These are phyloP conservation scores for Boehmeria nivea DNA, from an alignment of 306 rosid genomes.

Conservation along the genomic window DNA sequence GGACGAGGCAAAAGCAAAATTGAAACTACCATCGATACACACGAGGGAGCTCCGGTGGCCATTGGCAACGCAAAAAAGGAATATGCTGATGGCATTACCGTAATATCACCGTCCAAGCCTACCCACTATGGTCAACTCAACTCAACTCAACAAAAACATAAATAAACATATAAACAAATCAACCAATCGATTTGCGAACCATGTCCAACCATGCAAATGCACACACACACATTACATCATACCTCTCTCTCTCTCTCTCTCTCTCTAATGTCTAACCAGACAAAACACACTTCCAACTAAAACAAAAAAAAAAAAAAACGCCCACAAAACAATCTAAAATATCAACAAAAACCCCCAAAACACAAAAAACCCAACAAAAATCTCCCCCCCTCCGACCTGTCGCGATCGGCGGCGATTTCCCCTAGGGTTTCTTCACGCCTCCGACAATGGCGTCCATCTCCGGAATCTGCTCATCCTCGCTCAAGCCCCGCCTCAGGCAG, in stretches of 20 bases:
- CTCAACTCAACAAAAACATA: no score
- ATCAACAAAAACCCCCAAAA: background rate
- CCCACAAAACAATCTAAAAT: background rate
- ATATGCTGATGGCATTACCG: conserved; percentile 19
- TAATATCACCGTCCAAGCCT: background rate
- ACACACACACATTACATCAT: no score
- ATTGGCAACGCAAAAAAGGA: conserved; percentile 19
- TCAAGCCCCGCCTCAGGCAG: conserved; percentile 33
- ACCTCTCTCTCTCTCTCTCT: no score
- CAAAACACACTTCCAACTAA: conserved; percentile 23
- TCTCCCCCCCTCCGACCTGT: background rate
- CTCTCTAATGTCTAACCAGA: no score
- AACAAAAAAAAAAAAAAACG: background rate
- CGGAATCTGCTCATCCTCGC: conserved; percentile 61
- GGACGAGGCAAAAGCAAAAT: no score
- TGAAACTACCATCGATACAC: no score
- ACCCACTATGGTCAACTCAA: conserved; percentile 11
- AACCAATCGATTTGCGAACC: conserved; percentile 33
- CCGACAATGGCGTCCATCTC: conserved; percentile 71
- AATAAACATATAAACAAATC: no score
- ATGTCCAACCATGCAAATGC: no score
- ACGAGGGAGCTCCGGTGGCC: no score
- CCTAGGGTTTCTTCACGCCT: no score
- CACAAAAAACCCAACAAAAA: background rate
- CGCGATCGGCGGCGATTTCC: conserved; percentile 20